Evolutionary conservation across 495 filamentous ascomycete species (phyloP), one percentile per base, ranked within the genome.

Genomic region (Tuber magnatum): DNA sequence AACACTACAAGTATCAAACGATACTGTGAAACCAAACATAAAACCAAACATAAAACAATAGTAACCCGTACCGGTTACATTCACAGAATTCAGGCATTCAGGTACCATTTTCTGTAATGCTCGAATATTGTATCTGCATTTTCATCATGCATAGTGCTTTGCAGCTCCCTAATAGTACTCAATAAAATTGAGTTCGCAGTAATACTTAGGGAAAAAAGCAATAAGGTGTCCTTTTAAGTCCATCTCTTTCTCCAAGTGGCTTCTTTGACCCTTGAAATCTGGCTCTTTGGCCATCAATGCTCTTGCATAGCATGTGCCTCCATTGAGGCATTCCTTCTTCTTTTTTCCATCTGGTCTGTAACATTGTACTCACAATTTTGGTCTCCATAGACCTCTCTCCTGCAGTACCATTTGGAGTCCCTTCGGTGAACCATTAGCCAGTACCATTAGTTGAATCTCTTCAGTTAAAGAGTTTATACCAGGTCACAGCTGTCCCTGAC

Each of bases 171-270:
- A 74, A 12, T 46, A 41, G 24, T 70, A 74, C 4, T 51, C 32
- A 10, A 70, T 70, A 65, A 42, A 51, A 18, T 70, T 74, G 5
- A 70, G 68, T 32, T 74, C 32, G 41, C 68, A 71, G 10, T 71
- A 42, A 8, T 32, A 74, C 35, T 51, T 71, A 8, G 28, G 41
- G 42, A 38, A 40, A n/a, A 51, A 51, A 9, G 32, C 0, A 8
- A 43, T 12, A 0, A 42, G 32, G 3, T 71, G 73, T 7, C 68
- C 32, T 32, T 5, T 22, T 3, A 38, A 12, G 46, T 74, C 28
- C n/a, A 74, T 41, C 28, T n/a, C 42, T 39, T 71, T 32, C 12
- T 41, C 24, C 4, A 56, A 39, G 2, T 3, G 41, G 10, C 24
- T 10, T 38, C 42, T 71, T 42, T 56, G 43, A 20, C 3, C 28